Percentiles rank a stretch among this genome's conserved stretches.
Conservation (phyloP, 208 protist species). For the Trypanosoma avium region DNA sequence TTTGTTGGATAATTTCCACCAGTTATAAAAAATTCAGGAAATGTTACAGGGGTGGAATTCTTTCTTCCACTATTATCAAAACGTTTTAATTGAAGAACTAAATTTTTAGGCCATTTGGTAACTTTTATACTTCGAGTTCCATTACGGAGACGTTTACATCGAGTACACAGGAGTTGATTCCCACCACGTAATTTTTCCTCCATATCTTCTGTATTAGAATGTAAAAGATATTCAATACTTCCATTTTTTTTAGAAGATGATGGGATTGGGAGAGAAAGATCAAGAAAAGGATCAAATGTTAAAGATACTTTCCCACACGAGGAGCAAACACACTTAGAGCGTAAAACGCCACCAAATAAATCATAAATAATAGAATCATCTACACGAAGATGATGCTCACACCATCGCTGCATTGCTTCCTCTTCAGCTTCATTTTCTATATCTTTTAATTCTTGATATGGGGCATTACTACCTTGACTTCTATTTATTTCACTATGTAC, state of each 20-base stretch:
- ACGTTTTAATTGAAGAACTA: conserved; percentile 84
- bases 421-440: conserved; percentile 55
- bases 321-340: conserved; percentile 48
- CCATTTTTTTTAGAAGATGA: neutral
- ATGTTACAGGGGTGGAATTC: conserved; percentile 51
- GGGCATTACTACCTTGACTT: conserved; percentile 28
- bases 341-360: conserved; percentile 71
- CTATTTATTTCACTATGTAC: conserved; percentile 88
- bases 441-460: conserved; percentile 57
- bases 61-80: conserved; percentile 68
- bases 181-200: conserved; percentile 48
- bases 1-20: conserved; percentile 23
- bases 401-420: conserved; percentile 52
- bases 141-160: conserved; percentile 61
- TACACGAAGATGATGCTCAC: conserved; percentile 36
- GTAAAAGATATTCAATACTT: conserved; percentile 31
- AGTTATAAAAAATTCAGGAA: conserved; percentile 51
- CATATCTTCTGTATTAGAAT: conserved; percentile 51
- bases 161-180: conserved; percentile 63
- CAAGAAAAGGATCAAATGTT: conserved; percentile 78
- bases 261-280: conserved; percentile 64
- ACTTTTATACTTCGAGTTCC: conserved; percentile 46
- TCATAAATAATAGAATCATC: conserved; percentile 82
- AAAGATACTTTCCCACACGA: conserved; percentile 49
- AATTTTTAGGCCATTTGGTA: conserved; percentile 55